Evolutionary conservation across 129 eudicot species (phyloP), one percentile per base, ranked within the genome.

Genomic region (Kitagawia praeruptora): DNA sequence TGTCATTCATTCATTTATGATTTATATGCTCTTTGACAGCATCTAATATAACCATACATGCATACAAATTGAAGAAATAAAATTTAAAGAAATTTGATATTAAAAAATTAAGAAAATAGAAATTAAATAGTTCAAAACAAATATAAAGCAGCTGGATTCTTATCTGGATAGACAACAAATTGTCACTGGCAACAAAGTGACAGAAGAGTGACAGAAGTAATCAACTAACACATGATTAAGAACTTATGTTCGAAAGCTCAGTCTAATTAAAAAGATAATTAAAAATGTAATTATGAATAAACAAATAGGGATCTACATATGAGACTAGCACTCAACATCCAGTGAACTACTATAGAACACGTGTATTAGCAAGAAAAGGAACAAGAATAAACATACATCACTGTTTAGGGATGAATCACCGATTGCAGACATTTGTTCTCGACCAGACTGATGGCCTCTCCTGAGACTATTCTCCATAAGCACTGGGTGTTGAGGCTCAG

Each of bases 391-490:
- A 80, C 83, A 75, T 70, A 86, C 87, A 83, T 82, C 88, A 56
- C 84, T 89, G 79, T 46, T 39, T 48, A 70, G 80, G 39, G 83
- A 73, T 72, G 82, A 80, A n/a, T 74, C 81, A 70, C 80, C 71
- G 74, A 47, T 69, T 13, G 80, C 76, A 80, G 90, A 77, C 77
- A 80, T 39, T 49, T 76, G 87, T 40, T 77, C 84, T 23, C 77
- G 86, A 69, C 79, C 85, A 70, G 93, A 78, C 88, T 90, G 83
- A 78, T 79, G 84, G 79, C 87, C 67, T 80, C 89, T 80, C 75
- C 86, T 81, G 25, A 82, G 81, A 82, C 83, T 84, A 74, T 84
- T 77, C 82, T 80, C 86, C 78, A 70, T 77, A 58, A 85, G 79
- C 27, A 76, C 77, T 40, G 80, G 75, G 75, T 66, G 83, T 25